Evolutionary conservation across 352 stramenopile species (phyloP), one percentile per base, ranked within the genome.

Genomic region (Pythium apleroticum): DNA sequence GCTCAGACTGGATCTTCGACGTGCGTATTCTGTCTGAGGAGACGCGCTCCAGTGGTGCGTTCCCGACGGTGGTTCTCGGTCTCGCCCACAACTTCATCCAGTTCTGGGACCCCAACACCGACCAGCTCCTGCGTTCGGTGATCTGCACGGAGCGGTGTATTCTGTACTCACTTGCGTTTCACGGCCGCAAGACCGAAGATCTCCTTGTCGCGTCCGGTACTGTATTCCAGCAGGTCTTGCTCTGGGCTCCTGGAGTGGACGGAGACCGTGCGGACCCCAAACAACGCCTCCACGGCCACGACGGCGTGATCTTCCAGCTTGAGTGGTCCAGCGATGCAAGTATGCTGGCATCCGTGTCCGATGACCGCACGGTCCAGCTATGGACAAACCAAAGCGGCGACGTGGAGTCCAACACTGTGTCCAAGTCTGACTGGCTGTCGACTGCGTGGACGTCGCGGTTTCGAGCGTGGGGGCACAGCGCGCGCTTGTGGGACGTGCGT

Each of bases 1-100:
- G 89, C 68, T 69, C 73, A n/a, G 84, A 96, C 64, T 95, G 86
- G 88, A 81, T 96, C 35, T 90, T 94, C 22, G 86, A 94, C 65
- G 83, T 85, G 59, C 83, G 85, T 33, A 65, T 94, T 41, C 65
- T 94, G 31, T 73, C 77, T 10, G 50, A 83, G 33, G 53, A 68
- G 17, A 27, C 56, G 15, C 10, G 14, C 17, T 9, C 7, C 3
- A 17, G 37, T 9, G 37, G n/a, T 22, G 50, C 49, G 14, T 75
- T 79, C 41, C 71, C 78, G 6, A 46, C 71, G 15, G 68, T 86
- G 33, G 88, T 80, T 10, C 71, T 95, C n/a, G 88, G 88, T 4
- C 55, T 95, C 15, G 86, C 86, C 28, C 86, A 96, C 73, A 96
- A 96, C 66, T 86, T 89, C 9, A 76, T 96, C 31, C 80, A 94